These are phyloP conservation scores for Trichoderma pleuroti DNA, from an alignment of 2,329 filamentous ascomycete species.

Conservation along the genomic window DNA sequence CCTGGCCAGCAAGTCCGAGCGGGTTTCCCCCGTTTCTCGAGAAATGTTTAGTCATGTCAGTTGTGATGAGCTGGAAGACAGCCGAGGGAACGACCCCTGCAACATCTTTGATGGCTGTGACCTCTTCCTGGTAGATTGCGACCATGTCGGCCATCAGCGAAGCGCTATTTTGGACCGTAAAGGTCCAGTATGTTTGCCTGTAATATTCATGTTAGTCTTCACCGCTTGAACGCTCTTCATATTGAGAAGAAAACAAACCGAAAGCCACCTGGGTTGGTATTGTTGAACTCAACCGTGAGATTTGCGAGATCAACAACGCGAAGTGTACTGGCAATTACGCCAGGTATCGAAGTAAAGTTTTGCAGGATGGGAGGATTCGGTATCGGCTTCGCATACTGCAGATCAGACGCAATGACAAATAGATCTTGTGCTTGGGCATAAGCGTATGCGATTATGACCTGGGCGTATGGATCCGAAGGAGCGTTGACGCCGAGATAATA, in stretches of 20 bases:
- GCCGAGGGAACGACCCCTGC: slow-evolving; percentile 28
- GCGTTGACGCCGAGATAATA: slow-evolving; percentile 23
- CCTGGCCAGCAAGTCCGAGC: slow-evolving; percentile 29
- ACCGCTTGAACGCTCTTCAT: not conserved
- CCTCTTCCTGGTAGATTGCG: slow-evolving; percentile 24
- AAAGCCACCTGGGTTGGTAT: slow-evolving; percentile 25
- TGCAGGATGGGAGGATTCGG: slow-evolving; percentile 22
- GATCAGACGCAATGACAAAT: slow-evolving; percentile 23
- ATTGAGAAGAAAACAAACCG: slow-evolving; percentile 18
- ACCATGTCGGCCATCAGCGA: slow-evolving; percentile 25
- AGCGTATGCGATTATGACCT: slow-evolving; percentile 25
- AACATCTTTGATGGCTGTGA: slow-evolving; percentile 24
- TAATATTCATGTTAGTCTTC: not conserved
- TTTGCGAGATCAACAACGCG: slow-evolving; percentile 21
- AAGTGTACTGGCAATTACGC: slow-evolving; percentile 22
- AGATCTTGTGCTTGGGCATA: slow-evolving; percentile 21
- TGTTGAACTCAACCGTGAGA: slow-evolving; percentile 25
- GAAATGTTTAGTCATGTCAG: slow-evolving; percentile 34
- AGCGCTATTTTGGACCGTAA: slow-evolving; percentile 22
- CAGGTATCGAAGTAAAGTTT: slow-evolving; percentile 24
- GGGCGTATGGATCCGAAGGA: slow-evolving; percentile 24
- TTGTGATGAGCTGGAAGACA: slow-evolving; percentile 41
- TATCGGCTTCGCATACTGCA: slow-evolving; percentile 23
- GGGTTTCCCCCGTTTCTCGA: slow-evolving; percentile 34
- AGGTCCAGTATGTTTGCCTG: slow-evolving; percentile 26